Conservation (phyloP, 164 flowering plant species). For the Stephania yunnanensis region DNA sequence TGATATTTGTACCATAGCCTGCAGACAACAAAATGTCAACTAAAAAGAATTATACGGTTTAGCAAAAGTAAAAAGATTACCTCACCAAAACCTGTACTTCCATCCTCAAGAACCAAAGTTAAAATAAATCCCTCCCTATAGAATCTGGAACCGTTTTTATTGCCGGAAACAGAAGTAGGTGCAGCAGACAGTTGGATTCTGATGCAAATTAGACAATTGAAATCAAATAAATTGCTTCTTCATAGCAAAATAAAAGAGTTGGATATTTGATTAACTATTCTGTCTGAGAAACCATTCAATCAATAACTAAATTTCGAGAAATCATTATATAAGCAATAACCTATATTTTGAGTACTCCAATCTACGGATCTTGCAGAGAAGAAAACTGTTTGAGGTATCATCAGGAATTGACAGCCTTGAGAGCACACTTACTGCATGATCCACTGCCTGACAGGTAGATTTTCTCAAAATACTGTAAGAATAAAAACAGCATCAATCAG, state of each 20-base stretch:
- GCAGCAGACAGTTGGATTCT: slow-evolving; percentile 74
- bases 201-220: slow-evolving; percentile 13
- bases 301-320: background rate
- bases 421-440: slow-evolving; percentile 44
- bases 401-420: slow-evolving; percentile 32
- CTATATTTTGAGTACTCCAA: slow-evolving; percentile 62
- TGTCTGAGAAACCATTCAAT: background rate
- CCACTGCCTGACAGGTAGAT: slow-evolving; percentile 58
- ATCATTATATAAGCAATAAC: slow-evolving; percentile 27
- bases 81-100: slow-evolving; percentile 83
- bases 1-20: too few relatives aligned
- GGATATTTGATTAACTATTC: background rate
- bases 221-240: background rate
- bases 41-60: background rate
- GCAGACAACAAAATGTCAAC: background rate
- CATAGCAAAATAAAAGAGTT: background rate
- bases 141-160: slow-evolving; percentile 17
- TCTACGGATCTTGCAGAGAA: slow-evolving; percentile 29
- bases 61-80: slow-evolving; percentile 30
- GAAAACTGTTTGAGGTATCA: slow-evolving; percentile 20
- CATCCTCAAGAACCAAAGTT: slow-evolving; percentile 64
- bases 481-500: background rate
- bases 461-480: slow-evolving; percentile 44
- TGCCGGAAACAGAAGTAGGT: slow-evolving; percentile 45
- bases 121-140: slow-evolving; percentile 79